Evolutionary conservation across 805 yeast genomes (phyloP).

Genomic region (Tetrapisispora nanseiensis): DNA sequence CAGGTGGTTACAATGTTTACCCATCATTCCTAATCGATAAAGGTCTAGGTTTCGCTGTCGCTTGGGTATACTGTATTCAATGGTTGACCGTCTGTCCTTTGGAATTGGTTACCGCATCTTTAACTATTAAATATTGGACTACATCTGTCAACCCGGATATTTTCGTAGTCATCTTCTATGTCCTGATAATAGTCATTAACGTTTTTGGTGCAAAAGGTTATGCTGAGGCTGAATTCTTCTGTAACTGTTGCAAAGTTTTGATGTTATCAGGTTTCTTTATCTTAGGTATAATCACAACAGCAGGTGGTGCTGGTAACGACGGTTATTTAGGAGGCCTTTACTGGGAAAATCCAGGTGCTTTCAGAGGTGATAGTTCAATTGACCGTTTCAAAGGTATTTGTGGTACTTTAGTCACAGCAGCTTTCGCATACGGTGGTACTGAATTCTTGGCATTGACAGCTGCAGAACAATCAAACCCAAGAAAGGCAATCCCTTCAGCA

Average conservation of each 20-base stretch:
- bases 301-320: constrained; percentile 33
- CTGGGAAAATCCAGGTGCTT: constrained; percentile 49
- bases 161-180: constrained; percentile 45
- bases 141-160: constrained; percentile 45
- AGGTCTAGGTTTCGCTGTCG: constrained; percentile 48
- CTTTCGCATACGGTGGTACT: constrained; percentile 54
- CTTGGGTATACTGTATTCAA: constrained; percentile 55
- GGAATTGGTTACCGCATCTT: constrained; percentile 55
- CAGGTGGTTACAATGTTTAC: constrained; percentile 57
- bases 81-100: constrained; percentile 55
- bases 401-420: constrained; percentile 44
- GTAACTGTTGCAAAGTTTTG: constrained; percentile 54
- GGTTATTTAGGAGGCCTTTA: constrained; percentile 43
- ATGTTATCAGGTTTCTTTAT: constrained; percentile 52
- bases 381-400: constrained; percentile 48
- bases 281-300: constrained; percentile 37
- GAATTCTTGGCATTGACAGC: constrained; percentile 53
- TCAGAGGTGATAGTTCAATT: constrained; percentile 28
- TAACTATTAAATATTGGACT: constrained; percentile 53
- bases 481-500: constrained; percentile 47
- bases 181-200: constrained; percentile 38
- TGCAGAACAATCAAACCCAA: constrained; percentile 46
- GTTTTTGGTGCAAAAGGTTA: constrained; percentile 47
- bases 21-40: constrained; percentile 47
- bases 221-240: constrained; percentile 56